Evolutionary conservation across 1,284 basidiomycete genomes (phyloP), one percentile per base, ranked within the genome.

Genomic region (Clitocybe nebularis): DNA sequence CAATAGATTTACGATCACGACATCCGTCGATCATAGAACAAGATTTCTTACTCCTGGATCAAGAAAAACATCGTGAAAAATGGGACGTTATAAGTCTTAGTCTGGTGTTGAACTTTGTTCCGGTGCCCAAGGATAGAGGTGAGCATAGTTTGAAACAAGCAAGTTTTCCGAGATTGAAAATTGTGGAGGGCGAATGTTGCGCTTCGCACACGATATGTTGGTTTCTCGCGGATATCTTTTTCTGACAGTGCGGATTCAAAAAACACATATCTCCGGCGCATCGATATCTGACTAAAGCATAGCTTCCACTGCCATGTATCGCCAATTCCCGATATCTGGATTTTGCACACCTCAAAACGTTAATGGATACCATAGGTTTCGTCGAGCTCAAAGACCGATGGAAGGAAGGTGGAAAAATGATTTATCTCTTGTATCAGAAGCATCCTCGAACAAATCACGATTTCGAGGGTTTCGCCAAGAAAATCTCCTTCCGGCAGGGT

Each of bases 61-160:
- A 63, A 44, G 61, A 72, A 43, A 66, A 83, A 32, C 29, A 32
- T 50, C 56, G 61, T 1, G 66, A 61, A 42, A 69, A 68, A 51
- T 93, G 89, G 81, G 84, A 90, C 54, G 54, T 83, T 14, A 75
- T 93, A 45, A 91, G 88, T 58, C 75, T 92, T 21, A 92, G 89
- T 55, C 66, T 94, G 21, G 91, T 94, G 3, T 62, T 94, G 2
- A 94, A 94, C 56, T 94, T 93, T 58, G 88, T 91, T 0, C 82
- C 87, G n/a, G 75, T 81, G 22, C 67, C 84, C 0, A 66, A 67
- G 40, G 80, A 89, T 43, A 66, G 91, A 79, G 91, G 90, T 89
- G 36, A 20, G 29, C 32, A 14, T 11, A 11, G 11, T n/a, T 32
- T 19, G 14, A 22, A 24, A 25, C 32, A 24, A 20, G 2, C 9